Base-by-base conservation (phyloP, 148 eudicot species). In the Pouteria glomerata region DNA sequence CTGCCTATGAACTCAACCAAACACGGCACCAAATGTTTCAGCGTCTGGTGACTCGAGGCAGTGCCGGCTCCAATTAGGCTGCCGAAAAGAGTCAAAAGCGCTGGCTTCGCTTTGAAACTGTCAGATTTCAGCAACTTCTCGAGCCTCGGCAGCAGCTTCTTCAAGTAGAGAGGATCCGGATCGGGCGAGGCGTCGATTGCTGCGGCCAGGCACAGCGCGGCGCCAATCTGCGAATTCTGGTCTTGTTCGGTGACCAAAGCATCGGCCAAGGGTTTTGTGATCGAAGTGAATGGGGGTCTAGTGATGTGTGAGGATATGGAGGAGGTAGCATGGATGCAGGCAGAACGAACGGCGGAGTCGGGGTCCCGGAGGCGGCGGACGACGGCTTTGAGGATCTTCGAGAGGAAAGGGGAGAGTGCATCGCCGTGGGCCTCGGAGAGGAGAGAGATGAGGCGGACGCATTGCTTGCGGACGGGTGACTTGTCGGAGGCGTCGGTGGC, bases 161-260 rank as follows among this genome's bases (percentile, higher is more conserved):
- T 70, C 70, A 84, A 45, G 57, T 76, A 76, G 15, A 37, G 65
- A 21, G 68, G 42, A 3, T 90, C 93, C 42, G 82, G 82, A 27
- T 81, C 83, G 8, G 83, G 76, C 18, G 93, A 72, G 1, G 85
- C 77, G 3, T 90, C 89, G 27, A 90, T 73, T 1, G 85, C 86
- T 16, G 93, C 82, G 7, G 89, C 80, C 53, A 93, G 74, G 69
- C 98, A 93, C 62, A 93, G 48, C 2, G 98, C 91, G 7, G 96
- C 88, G 8, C 90, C 89, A n/a, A 75, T 77, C 69, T 93, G 98
- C 0, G 90, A 80, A 27, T 84, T 71, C 21, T 59, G 4, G 11
- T 93, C 96, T 83, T 88, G 96, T 67, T 90, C 98, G 8, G 91
- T 86, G 66, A 85, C 80, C 6, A 93, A 79, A n/a, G 98, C 71